Evolutionary conservation across 2,329 filamentous ascomycete species (phyloP).

Genomic region (Zalaria obscura): DNA sequence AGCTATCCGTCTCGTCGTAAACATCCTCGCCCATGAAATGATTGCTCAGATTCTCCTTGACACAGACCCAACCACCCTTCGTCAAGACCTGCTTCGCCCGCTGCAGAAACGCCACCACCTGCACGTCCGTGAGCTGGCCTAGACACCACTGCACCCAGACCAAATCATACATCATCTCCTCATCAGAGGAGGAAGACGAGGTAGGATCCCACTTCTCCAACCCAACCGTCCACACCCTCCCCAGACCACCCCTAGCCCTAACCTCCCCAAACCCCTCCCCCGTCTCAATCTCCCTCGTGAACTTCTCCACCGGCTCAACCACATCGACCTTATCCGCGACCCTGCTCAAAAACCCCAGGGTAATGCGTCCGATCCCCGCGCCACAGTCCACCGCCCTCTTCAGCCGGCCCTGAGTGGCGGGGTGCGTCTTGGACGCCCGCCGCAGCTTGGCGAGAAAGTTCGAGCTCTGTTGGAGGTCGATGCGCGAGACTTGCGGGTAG

Average conservation of each 20-base stretch:
- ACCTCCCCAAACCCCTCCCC: constrained; percentile 18
- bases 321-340: constrained; percentile 63
- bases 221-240: constrained; percentile 56
- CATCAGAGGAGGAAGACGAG: constrained; percentile 3
- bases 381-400: constrained; percentile 43
- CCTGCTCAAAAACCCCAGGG: constrained; percentile 57
- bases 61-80: constrained; percentile 44
- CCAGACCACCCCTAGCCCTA: constrained; percentile 33
- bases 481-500: constrained; percentile 51
- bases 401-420: constrained; percentile 16
- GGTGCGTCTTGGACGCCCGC: constrained; percentile 17
- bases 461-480: constrained; percentile 57
- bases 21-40: constrained; percentile 42
- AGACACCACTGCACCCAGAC: constrained; percentile 90
- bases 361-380: constrained; percentile 70
- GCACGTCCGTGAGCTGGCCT: constrained; percentile 62
- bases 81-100: constrained; percentile 37
- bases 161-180: constrained; percentile 50
- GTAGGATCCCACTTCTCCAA: constrained; percentile 52
- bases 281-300: constrained; percentile 47
- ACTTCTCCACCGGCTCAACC: constrained; percentile 73
- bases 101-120: constrained; percentile 53
- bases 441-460: constrained; percentile 57
- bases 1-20: constrained; percentile 63
- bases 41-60: constrained; percentile 68